A percentile compares a stretch with the other conserved stretches of the same genome.
These are phyloP conservation scores for Teratosphaeria pseudoeucalypti DNA, from an alignment of 2,329 filamentous ascomycete species.

Conservation along the genomic window DNA sequence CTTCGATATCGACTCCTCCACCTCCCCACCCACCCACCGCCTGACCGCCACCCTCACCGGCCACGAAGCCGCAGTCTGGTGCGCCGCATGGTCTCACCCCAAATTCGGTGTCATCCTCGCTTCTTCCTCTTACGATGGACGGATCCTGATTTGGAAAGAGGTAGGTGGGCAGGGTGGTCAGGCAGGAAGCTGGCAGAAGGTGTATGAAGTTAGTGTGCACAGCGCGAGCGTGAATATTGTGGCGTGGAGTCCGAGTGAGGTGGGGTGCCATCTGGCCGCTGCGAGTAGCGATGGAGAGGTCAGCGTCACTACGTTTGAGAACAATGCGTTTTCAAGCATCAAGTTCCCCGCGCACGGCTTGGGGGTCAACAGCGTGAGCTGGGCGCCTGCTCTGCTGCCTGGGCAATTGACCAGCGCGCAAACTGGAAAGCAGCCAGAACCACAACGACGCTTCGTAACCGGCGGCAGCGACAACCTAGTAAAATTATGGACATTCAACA, in stretches of 20 bases:
- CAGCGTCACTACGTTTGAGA: constrained; percentile 90
- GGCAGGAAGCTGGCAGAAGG: constrained; percentile 50
- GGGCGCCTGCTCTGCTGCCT: constrained; percentile 77
- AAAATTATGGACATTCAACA: constrained; percentile 83
- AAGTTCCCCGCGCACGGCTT: constrained; percentile 87
- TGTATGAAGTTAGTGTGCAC: constrained; percentile 89
- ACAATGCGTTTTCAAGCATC: constrained; percentile 82
- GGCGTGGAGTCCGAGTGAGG: constrained; percentile 94
- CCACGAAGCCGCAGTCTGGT: constrained; percentile 96
- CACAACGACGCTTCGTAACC: constrained; percentile 75
- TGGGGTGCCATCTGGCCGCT: constrained; percentile 86
- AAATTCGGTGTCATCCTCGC: constrained; percentile 98
- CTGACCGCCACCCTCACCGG: constrained; percentile 27
- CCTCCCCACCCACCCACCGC: constrained; percentile 1
- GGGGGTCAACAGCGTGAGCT: constrained; percentile 90
- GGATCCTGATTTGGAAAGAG: constrained; percentile 97
- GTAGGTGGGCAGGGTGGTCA: constrained; percentile 33
- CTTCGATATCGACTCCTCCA: constrained; percentile 68
- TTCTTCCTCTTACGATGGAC: constrained; percentile 91
- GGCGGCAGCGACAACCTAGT: constrained; percentile 88
- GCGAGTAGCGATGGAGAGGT: constrained; percentile 91
- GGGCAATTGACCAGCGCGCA: constrained; percentile 68
- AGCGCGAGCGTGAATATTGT: constrained; percentile 95
- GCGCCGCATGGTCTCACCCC: constrained; percentile 93
- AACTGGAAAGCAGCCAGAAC: constrained; percentile 28